phyloP scores from a whole-genome alignment of 495 filamentous ascomycete genomes.

The Pseudomonodictys pantanalensis region DNA sequence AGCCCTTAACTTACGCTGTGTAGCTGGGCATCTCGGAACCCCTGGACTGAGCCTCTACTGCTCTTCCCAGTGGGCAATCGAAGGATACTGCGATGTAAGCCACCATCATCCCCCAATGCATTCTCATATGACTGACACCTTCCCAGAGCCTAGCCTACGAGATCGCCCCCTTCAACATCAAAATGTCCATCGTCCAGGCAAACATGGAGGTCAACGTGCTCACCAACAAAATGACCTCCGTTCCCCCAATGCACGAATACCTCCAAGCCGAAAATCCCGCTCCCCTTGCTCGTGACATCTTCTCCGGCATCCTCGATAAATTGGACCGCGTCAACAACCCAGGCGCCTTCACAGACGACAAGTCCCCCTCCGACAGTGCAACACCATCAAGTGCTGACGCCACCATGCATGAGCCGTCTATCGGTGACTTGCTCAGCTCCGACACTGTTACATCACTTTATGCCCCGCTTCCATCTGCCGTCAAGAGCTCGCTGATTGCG shows the following conservation, averaged over 20 bases:
- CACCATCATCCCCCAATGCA: not conserved
- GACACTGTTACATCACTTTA: constrained; percentile 67
- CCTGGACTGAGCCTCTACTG: constrained; percentile 88
- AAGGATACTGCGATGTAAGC: constrained; percentile 87
- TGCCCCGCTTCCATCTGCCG: constrained; percentile 61
- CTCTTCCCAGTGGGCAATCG: constrained; percentile 89
- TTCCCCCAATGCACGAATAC: constrained; percentile 72
- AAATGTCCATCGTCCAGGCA: constrained; percentile 91
- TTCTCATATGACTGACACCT: constrained; percentile 16
- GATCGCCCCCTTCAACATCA: constrained; percentile 95
- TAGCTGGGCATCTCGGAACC: constrained; percentile 84
- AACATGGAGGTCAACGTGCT: constrained; percentile 78
- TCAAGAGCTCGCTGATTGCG: constrained; percentile 67
- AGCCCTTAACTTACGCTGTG: not conserved
- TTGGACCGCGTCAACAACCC: constrained; percentile 37
- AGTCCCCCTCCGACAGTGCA: constrained; percentile 20
- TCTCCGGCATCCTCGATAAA: constrained; percentile 66
- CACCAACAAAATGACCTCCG: constrained; percentile 79
- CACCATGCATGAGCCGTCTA: constrained; percentile 42
- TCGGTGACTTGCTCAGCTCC: constrained; percentile 41
- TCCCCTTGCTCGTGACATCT: constrained; percentile 74
- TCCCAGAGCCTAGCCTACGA: constrained; percentile 83
- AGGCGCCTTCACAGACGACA: constrained; percentile 6
- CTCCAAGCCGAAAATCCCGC: constrained; percentile 70
- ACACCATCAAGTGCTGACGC: constrained; percentile 35